Conservation (phyloP, 73 alveolate species). For the Blepharisma japonicum region DNA sequence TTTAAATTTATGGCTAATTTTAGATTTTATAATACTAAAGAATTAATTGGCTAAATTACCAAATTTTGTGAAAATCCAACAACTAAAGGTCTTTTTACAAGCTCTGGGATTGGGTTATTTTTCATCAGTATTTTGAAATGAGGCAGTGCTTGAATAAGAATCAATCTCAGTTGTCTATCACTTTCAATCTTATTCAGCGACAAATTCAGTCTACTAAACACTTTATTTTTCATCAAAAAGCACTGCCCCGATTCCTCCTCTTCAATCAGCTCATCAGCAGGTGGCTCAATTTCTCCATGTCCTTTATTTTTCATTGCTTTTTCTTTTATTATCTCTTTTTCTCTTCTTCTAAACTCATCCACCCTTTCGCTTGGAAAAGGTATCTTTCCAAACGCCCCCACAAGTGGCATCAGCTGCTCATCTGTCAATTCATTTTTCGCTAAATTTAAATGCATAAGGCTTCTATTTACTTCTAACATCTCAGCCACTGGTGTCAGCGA, state of each 20-base stretch:
- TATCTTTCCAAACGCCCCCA: not conserved
- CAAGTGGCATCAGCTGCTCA: not conserved
- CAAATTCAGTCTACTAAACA: not conserved
- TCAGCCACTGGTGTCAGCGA: not conserved
- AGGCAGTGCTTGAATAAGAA: no score
- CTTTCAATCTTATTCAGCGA: no score
- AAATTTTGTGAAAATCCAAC: no score
- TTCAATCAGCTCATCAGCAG: not conserved
- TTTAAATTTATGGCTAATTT: no score
- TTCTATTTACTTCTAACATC: not conserved
- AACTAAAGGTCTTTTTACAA: no score
- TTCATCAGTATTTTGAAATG: no score
- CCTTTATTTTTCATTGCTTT: not conserved
- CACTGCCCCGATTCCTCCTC: not conserved
- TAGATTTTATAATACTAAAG: no score
- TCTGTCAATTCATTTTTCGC: not conserved
- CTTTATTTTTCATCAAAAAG: slow-evolving; percentile 3
- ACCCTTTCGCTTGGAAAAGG: not conserved
- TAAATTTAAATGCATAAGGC: not conserved
- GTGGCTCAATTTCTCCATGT: not conserved
- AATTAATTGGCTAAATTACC: no score
- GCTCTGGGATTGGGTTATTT: no score
- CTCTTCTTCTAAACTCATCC: not conserved
- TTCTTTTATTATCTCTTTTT: not conserved
- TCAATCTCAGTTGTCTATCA: no score